A percentile compares a stretch with the other conserved stretches of the same genome.
Conservation (phyloP, 305 asterid species). For the Rubia peregrina region DNA sequence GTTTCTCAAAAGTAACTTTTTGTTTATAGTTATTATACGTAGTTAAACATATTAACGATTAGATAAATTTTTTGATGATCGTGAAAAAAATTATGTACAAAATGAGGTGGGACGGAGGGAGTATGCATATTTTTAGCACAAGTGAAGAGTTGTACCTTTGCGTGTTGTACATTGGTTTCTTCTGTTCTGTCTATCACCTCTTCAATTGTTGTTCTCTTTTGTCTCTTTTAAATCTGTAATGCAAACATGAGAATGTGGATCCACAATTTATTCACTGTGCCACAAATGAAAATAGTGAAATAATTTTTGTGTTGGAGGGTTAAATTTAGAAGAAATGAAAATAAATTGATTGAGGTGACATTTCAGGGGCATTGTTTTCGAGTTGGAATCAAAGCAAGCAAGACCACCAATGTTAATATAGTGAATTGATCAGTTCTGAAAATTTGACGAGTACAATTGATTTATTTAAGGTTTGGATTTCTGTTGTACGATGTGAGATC, state of each 20-base stretch:
- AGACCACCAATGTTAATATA: not conserved
- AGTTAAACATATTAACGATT: no score
- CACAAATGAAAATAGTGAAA: not conserved
- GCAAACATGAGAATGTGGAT: not conserved
- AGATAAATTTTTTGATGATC: no score
- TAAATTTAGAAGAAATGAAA: not conserved
- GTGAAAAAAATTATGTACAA: no score
- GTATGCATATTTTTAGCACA: no score
- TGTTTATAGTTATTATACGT: no score
- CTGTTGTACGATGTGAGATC: no score
- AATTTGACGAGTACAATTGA: no score
- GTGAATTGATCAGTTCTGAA: not conserved
- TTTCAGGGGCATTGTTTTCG: constrained; percentile 9
- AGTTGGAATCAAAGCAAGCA: constrained; percentile 6
- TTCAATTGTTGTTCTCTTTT: constrained; percentile 5
- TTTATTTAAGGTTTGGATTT: no score
- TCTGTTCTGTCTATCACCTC: not conserved
- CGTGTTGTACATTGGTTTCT: not conserved
- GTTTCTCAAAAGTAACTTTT: no score
- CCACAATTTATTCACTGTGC: constrained; percentile 1
- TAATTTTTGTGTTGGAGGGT: not conserved
- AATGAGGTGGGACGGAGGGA: no score
- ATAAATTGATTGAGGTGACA: not conserved
- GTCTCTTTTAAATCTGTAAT: constrained; percentile 11
- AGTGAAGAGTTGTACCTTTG: not conserved